Evolutionary conservation across 495 filamentous ascomycete species (phyloP).

Genomic region (Aspergillus sclerotioniger): DNA sequence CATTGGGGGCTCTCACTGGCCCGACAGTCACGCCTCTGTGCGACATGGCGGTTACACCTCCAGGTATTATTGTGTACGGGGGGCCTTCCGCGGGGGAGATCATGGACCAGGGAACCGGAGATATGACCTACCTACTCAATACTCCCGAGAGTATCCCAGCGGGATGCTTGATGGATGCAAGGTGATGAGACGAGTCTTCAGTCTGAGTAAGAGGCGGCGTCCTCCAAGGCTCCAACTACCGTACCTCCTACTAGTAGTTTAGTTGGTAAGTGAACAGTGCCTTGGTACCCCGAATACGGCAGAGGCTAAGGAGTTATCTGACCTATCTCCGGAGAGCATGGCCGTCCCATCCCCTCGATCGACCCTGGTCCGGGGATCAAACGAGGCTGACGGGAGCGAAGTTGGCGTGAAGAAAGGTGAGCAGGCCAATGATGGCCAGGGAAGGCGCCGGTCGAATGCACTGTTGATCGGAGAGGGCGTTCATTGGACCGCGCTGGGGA

Average conservation of each 20-base stretch:
- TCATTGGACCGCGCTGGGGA: not conserved
- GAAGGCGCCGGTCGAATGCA: not conserved
- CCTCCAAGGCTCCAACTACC: too few relatives aligned
- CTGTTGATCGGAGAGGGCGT: not conserved
- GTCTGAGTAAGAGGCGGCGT: too few relatives aligned
- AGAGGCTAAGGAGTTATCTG: too few relatives aligned
- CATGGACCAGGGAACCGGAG: conserved; percentile 8
- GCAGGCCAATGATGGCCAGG: not conserved
- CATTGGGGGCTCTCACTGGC: not conserved
- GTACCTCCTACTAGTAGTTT: too few relatives aligned
- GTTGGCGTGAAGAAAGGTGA: not conserved
- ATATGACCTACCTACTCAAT: not conserved
- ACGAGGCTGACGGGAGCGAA: not conserved
- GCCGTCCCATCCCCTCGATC: too few relatives aligned
- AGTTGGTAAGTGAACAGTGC: too few relatives aligned
- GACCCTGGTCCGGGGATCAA: too few relatives aligned
- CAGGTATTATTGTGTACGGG: not conserved
- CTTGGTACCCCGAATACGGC: too few relatives aligned
- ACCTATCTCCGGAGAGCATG: too few relatives aligned
- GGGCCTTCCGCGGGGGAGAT: not conserved
- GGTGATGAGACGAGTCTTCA: too few relatives aligned
- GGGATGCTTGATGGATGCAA: not conserved
- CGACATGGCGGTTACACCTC: conserved; percentile 3
- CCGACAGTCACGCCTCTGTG: not conserved
- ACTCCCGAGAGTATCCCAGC: too few relatives aligned